A percentile compares a stretch with the other conserved stretches of the same genome.
These are phyloP conservation scores for Geranomyces variabilis DNA, from an alignment of 192 early-diverging fungal genomes.

Conservation along the genomic window DNA sequence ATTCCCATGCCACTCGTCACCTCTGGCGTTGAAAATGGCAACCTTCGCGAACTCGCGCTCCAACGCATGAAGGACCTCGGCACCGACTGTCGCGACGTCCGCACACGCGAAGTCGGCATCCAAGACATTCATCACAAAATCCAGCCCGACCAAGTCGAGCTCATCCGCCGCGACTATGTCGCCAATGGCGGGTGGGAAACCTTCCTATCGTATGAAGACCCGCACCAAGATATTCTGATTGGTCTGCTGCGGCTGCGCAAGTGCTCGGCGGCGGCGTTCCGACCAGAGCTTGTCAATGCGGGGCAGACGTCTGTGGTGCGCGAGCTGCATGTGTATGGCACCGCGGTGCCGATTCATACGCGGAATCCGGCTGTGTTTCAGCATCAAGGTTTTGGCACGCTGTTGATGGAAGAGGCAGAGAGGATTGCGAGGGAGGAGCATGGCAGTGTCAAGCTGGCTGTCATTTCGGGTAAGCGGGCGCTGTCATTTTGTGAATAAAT, in stretches of 20 bases:
- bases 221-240: constrained; percentile 93
- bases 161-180: constrained; percentile 95
- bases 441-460: constrained; percentile 88
- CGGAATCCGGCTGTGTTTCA: constrained; percentile 99
- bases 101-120: constrained; percentile 98
- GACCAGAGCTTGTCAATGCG: constrained; percentile 80
- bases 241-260: constrained; percentile 93
- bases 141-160: constrained; percentile 90
- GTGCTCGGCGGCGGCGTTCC: constrained; percentile 84
- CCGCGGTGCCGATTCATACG: constrained; percentile 92
- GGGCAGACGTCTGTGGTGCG: constrained; percentile 89
- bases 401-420: constrained; percentile 99
- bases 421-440: constrained; percentile 97
- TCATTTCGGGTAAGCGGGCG: constrained; percentile 79
- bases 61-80: constrained; percentile 97
- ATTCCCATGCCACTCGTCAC: constrained; percentile 99
- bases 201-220: constrained; percentile 98
- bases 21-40: constrained; percentile 98
- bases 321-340: constrained; percentile 98
- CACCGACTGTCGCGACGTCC: constrained; percentile 93
- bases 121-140: constrained; percentile 97
- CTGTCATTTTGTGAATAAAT: background rate
- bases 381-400: constrained; percentile 96
- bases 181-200: constrained; percentile 99
- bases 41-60: constrained; percentile 92